A percentile compares a stretch with the other conserved stretches of the same genome.
Evolutionary conservation across 129 eudicot genomes (phyloP).

Genomic region (Kitagawia praeruptora): DNA sequence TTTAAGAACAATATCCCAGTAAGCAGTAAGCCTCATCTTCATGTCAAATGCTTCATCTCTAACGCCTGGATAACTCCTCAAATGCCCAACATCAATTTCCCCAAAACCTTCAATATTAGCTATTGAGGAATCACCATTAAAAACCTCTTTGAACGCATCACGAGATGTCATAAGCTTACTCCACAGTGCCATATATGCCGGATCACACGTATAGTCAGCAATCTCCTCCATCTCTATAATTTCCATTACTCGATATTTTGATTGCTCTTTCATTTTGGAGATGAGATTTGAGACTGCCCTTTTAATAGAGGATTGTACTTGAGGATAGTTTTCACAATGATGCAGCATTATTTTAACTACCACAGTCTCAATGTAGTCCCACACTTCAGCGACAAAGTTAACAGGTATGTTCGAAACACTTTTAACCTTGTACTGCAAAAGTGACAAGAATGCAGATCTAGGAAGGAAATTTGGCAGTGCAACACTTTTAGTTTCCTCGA

Average conservation of each 20-base stretch:
- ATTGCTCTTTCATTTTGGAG: background rate
- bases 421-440: too few relatives aligned
- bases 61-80: background rate
- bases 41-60: conserved; percentile 6
- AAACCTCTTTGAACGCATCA: background rate
- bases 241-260: background rate
- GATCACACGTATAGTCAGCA: conserved; percentile 3
- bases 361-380: background rate
- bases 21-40: conserved; percentile 8
- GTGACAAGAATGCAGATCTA: too few relatives aligned
- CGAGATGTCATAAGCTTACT: background rate
- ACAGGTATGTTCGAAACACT: too few relatives aligned
- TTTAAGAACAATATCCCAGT: background rate
- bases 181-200: background rate
- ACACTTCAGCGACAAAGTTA: too few relatives aligned
- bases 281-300: background rate
- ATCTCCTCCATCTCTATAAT: background rate
- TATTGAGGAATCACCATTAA: background rate
- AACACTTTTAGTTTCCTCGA: too few relatives aligned
- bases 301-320: background rate
- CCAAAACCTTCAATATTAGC: background rate
- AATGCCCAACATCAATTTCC: background rate
- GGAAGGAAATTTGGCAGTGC: too few relatives aligned
- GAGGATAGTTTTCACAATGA: conserved; percentile 6
- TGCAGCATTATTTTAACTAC: background rate